Conservation (phyloP, 1,284 basidiomycete species). For the Leccinum angustisporum region DNA sequence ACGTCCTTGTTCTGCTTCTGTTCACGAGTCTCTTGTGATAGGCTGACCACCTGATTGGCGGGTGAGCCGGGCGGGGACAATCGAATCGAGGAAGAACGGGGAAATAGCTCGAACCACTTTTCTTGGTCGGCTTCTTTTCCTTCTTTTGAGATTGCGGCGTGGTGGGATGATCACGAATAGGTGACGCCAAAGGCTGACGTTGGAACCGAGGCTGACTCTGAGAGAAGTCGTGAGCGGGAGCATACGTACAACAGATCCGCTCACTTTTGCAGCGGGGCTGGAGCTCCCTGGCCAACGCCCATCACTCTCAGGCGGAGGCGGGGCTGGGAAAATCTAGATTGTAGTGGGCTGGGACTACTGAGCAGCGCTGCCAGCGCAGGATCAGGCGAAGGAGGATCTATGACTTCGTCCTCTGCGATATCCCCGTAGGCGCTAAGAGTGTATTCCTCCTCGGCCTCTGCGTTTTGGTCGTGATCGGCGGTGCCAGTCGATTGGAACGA, state of each 20-base stretch:
- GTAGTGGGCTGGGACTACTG: not conserved
- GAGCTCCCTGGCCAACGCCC: slow-evolving; percentile 17
- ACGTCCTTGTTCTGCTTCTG: not conserved
- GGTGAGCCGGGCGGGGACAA: slow-evolving; percentile 23
- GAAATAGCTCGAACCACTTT: slow-evolving; percentile 10
- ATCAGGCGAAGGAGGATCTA: slow-evolving; percentile 5
- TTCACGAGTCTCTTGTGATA: slow-evolving; percentile 2
- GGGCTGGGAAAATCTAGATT: slow-evolving; percentile 7
- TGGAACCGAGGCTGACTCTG: slow-evolving; percentile 14
- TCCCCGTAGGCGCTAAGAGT: slow-evolving; percentile 32
- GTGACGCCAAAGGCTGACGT: slow-evolving; percentile 19
- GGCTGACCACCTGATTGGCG: not conserved
- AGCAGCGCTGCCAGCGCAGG: not conserved
- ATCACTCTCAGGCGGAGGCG: slow-evolving; percentile 27
- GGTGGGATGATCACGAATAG: not conserved
- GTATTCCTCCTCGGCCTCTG: slow-evolving; percentile 26
- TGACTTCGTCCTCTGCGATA: slow-evolving; percentile 21
- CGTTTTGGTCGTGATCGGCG: not conserved
- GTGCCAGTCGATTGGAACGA: not conserved
- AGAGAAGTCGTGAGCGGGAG: not conserved
- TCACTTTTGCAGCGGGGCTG: slow-evolving; percentile 16
- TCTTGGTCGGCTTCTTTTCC: not conserved
- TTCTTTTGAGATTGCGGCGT: not conserved
- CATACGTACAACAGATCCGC: not conserved
- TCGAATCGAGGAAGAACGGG: slow-evolving; percentile 22